Base-by-base conservation (phyloP, 2,329 filamentous ascomycete genomes). In the Cercospora citrullina region DNA sequence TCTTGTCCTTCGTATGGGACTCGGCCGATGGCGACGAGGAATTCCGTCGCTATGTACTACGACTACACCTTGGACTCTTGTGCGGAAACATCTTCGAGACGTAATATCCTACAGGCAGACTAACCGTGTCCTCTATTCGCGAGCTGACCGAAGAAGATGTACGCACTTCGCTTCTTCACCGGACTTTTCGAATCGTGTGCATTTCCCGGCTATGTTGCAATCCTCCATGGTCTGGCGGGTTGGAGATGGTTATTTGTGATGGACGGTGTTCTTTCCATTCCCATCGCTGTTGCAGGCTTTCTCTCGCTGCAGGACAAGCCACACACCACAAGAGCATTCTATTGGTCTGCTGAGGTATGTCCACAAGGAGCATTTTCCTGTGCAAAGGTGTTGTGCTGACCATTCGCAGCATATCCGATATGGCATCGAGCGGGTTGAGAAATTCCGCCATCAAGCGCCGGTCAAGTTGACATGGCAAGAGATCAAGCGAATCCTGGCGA, bases 201-300 rank as follows among this genome's bases (percentile, higher is more conserved):
- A 12, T 71, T 71, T 26, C 69, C 67, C 0, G 64, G 69, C 28
- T 66, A 66, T 64, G 48, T 65, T 9, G 64, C 66, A 0, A 30
- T 68, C n/a, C 66, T 67, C 12, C 51, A 57, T 31, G 69, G 68
- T 1, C 48, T 72, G 8, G 69, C 70, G 5, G 70, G 65, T 4
- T 71, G 70, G 70, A 59, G 67, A 9, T 72, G 70, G 70, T 53
- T 71, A 1, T 69, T 69, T 23, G 65, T 72, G 16, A 63, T 72
- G 28, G 70, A 72, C 26, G 70, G 68, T 7, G 60, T 72, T 18
- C 71, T 72, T 30, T 65, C 63, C 6, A 68, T 71, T 26, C 70
- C 69, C 1, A 64, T 71, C 0, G 62, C 69, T 10, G 23, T 72
- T 7, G 70, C 65, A 30, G 70, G 70, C 4, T 70, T 72, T 45